Evolutionary conservation across 306 rosid genomes (phyloP), one percentile per base, ranked within the genome.

Genomic region (Fragaria ananassa): DNA sequence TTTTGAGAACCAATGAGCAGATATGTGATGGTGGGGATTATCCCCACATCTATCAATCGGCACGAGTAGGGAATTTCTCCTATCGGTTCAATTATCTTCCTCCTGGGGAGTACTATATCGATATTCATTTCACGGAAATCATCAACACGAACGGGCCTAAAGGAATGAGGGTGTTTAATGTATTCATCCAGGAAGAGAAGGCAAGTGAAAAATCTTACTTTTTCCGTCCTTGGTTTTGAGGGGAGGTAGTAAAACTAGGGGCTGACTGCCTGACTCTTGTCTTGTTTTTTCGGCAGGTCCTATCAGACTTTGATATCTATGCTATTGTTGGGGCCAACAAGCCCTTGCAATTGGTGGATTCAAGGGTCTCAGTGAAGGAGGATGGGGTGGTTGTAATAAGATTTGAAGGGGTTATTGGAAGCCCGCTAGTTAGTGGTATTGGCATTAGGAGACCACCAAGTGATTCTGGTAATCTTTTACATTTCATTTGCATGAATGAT

Each of bases 121-220:
- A 93, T 83, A 89, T 93, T 77, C 96, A 93, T 86, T 93, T 93
- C 78, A 85, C 71, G 6, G 97, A 93, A 78, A 93, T 93, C 54
- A 87, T 93, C 64, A 90, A 86, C 87, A 87, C 83, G 29, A 88
- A 87, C 56, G 97, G 97, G 51, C 97, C 97, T 17, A 90, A 87
- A 87, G 96, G 97, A 80, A 88, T 93, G 89, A 80, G 97, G 80
- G 86, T 88, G 14, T 93, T 93, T 83, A 78, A 93, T 74, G 89
- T 90, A 31, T 90, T 86, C 79, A 79, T 93, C 75, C 96, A 93
- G 83, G 93, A 89, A 60, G 93, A 93, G 61, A 88, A 89, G 93
- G 97, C 68, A 79, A 83, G 69, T 15, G 62, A 34, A 71, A 79
- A 50, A 29, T 57, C 2, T 63, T 4, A 57, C 9, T 57, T 10